phyloP scores from a whole-genome alignment of 1,284 basidiomycete species.

The Boletus chippewaensis region DNA sequence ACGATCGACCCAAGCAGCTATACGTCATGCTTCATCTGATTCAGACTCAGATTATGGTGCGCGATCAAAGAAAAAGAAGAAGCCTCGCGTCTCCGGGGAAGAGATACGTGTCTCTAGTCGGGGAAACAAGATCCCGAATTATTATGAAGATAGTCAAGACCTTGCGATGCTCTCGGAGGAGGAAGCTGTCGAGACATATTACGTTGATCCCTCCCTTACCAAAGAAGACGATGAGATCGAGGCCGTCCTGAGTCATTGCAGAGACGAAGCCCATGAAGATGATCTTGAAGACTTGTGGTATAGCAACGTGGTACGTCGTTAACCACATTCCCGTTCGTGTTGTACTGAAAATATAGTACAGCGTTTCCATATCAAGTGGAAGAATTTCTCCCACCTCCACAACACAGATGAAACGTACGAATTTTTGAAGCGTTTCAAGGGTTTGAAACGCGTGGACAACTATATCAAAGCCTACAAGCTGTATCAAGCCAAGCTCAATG shows the following conservation, averaged over 20 bases:
- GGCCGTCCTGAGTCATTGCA: constrained; percentile 72
- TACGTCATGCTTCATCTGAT: constrained; percentile 49
- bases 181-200: constrained; percentile 44
- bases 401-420: constrained; percentile 97
- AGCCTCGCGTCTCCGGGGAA: constrained; percentile 48
- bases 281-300: constrained; percentile 79
- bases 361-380: constrained; percentile 97
- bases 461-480: constrained; percentile 87
- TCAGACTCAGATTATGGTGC: constrained; percentile 87
- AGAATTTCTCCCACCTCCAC: constrained; percentile 88
- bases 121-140: constrained; percentile 78
- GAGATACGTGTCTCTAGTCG: constrained; percentile 78
- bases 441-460: constrained; percentile 97
- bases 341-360: constrained; percentile 29
- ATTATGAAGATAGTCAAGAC: constrained; percentile 78
- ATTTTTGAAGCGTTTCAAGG: constrained; percentile 89
- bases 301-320: constrained; percentile 64
- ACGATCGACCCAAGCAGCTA: constrained; percentile 38
- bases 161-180: constrained; percentile 74
- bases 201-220: constrained; percentile 47
- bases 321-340: neutral
- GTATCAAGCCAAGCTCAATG: constrained; percentile 67
- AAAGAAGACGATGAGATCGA: constrained; percentile 88
- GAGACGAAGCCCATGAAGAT: constrained; percentile 72
- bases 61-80: constrained; percentile 83